Evolutionary conservation across 2,329 filamentous ascomycete genomes (phyloP).

Genomic region (Cercospora berteroae): DNA sequence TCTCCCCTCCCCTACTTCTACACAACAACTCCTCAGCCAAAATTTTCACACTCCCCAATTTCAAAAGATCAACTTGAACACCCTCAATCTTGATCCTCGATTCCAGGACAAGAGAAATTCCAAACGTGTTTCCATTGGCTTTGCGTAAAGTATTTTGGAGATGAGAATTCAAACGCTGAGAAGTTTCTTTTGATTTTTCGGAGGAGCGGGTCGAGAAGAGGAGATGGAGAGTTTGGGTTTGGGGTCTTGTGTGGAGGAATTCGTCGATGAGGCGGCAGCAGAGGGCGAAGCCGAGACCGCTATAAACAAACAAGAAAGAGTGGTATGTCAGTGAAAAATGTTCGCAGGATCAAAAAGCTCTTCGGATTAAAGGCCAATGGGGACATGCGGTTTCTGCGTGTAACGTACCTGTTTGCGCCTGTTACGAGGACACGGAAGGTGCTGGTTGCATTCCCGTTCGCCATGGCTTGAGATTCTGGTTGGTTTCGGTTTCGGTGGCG

Average conservation of each 20-base stretch:
- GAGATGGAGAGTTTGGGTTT: constrained; percentile 69
- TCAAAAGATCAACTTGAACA: constrained; percentile 59
- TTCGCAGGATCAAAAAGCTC: neutral
- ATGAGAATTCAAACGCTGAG: constrained; percentile 53
- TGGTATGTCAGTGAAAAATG: no score
- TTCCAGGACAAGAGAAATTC: constrained; percentile 43
- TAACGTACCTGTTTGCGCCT: constrained; percentile 74
- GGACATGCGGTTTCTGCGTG: no score
- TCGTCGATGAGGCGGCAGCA: constrained; percentile 85
- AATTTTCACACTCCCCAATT: constrained; percentile 55
- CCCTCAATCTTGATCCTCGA: constrained; percentile 52
- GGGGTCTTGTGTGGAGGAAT: constrained; percentile 69
- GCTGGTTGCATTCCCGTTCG: neutral
- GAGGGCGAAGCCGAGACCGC: constrained; percentile 82
- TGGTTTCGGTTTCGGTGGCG: neutral
- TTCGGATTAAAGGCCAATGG: no score
- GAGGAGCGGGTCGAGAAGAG: constrained; percentile 78
- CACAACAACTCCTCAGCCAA: constrained; percentile 54
- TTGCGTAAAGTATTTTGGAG: constrained; percentile 49
- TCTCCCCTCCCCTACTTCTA: constrained; percentile 62
- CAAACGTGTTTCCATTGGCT: constrained; percentile 37
- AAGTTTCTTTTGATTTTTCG: constrained; percentile 71
- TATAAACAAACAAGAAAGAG: no score
- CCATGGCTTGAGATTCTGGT: neutral
- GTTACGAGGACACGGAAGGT: constrained; percentile 67